Conservation (phyloP, 805 yeast genomes). For the Candida boidinii region DNA sequence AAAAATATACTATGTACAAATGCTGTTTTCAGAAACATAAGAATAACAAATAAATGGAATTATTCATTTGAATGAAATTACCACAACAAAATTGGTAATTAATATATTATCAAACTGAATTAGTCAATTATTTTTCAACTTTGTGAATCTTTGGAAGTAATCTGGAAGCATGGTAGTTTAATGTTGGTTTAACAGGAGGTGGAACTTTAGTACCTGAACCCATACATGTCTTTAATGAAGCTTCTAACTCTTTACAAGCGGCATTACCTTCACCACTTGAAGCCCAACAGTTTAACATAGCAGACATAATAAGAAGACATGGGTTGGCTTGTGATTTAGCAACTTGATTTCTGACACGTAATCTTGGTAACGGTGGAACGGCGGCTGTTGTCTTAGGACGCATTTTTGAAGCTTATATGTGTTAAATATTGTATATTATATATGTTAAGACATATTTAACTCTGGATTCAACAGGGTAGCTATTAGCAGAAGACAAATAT, state of each 20-base stretch:
- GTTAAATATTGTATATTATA: too few species aligned
- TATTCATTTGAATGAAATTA: too few species aligned
- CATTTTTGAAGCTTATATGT: constrained; percentile 6
- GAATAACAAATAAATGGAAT: too few species aligned
- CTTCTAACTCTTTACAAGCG: constrained; percentile 56
- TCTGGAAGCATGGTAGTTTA: constrained; percentile 50
- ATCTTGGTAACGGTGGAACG: constrained; percentile 66
- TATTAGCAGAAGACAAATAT: too few species aligned
- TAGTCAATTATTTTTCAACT: too few species aligned
- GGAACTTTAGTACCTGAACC: constrained; percentile 24
- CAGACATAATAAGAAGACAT: constrained; percentile 76
- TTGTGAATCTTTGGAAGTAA: constrained; percentile 45
- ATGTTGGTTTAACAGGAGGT: constrained; percentile 32
- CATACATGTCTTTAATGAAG: constrained; percentile 72
- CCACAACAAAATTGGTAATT: too few species aligned
- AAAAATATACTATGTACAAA: too few species aligned
- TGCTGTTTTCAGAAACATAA: too few species aligned
- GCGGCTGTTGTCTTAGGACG: constrained; percentile 16
- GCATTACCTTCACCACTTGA: constrained; percentile 80
- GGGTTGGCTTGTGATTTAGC: constrained; percentile 53
- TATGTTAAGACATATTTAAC: too few species aligned
- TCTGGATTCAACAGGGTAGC: too few species aligned
- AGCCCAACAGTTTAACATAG: constrained; percentile 91
- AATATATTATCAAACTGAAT: too few species aligned
- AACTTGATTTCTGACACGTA: constrained; percentile 60